Percentiles rank a stretch among this genome's conserved stretches.
These are phyloP conservation scores for Taiozyma onychis DNA, from an alignment of 1,139 yeast genomes.

Conservation along the genomic window DNA sequence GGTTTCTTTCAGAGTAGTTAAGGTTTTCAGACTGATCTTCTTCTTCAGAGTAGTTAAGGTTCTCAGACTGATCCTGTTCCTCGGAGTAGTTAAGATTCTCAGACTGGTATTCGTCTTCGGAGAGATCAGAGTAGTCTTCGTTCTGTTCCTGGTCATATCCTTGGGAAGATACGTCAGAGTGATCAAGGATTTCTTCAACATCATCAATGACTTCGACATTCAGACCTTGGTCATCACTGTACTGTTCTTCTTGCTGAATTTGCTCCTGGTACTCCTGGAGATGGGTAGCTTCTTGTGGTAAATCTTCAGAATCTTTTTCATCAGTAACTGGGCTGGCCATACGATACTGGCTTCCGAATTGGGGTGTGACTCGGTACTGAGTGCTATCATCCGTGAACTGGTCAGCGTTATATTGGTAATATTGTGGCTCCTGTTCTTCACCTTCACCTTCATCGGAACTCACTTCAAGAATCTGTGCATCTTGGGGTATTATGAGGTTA, in stretches of 20 bases:
- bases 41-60: background rate
- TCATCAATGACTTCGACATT: background rate
- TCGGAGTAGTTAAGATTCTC: background rate
- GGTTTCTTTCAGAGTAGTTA: background rate
- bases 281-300: background rate
- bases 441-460: conserved; percentile 5
- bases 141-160: background rate
- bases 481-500: conserved; percentile 5
- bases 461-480: conserved; percentile 10
- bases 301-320: background rate
- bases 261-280: background rate
- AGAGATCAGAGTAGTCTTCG: background rate
- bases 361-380: conserved; percentile 11
- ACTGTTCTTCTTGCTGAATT: background rate
- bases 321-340: background rate
- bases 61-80: background rate
- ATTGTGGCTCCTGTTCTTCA: conserved; percentile 9
- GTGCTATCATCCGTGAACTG: conserved; percentile 5
- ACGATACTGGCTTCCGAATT: conserved; percentile 12
- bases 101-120: background rate
- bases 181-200: background rate
- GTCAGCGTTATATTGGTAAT: conserved; percentile 4
- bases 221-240: background rate
- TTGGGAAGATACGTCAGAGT: background rate
- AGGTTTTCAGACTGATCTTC: background rate